Conservation (phyloP, 225 moss, liverwort and hornwort genomes). For the Ulota crispa region DNA sequence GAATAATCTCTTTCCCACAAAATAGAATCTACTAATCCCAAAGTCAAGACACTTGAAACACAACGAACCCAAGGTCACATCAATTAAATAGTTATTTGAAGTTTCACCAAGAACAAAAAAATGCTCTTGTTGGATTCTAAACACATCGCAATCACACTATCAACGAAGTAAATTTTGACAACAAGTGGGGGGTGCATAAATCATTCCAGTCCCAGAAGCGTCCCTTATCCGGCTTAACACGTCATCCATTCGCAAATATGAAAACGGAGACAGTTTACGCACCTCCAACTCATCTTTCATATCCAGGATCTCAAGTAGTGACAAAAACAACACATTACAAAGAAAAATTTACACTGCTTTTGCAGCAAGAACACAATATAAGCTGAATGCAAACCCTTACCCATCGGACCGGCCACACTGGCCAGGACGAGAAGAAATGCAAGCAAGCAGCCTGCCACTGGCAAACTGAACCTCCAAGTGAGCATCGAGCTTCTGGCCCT, state of each 20-base stretch:
- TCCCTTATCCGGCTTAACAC: too few species aligned
- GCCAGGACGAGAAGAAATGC: slow-evolving; percentile 78
- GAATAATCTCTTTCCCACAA: neutral
- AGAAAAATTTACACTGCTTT: neutral
- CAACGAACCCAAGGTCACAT: neutral
- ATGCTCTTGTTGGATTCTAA: neutral
- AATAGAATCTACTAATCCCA: neutral
- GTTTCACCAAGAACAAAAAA: neutral
- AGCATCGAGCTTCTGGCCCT: slow-evolving; percentile 66
- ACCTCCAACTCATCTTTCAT: neutral
- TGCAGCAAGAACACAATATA: neutral
- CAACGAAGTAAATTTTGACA: neutral
- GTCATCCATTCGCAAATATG: neutral
- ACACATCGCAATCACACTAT: neutral
- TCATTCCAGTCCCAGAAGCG: neutral
- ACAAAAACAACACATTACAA: too few species aligned
- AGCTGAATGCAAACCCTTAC: slow-evolving; percentile 21
- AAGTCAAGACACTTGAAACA: neutral
- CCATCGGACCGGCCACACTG: slow-evolving; percentile 88
- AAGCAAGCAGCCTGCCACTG: slow-evolving; percentile 68
- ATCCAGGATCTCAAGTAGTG: neutral
- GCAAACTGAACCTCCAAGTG: slow-evolving; percentile 95
- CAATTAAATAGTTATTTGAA: neutral
- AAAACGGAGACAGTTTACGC: neutral
- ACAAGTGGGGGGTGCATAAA: neutral